A percentile compares a stretch with the other conserved stretches of the same genome.
Evolutionary conservation across 768 basidiomycete genomes (phyloP).

Genomic region (Podaxis sp.): DNA sequence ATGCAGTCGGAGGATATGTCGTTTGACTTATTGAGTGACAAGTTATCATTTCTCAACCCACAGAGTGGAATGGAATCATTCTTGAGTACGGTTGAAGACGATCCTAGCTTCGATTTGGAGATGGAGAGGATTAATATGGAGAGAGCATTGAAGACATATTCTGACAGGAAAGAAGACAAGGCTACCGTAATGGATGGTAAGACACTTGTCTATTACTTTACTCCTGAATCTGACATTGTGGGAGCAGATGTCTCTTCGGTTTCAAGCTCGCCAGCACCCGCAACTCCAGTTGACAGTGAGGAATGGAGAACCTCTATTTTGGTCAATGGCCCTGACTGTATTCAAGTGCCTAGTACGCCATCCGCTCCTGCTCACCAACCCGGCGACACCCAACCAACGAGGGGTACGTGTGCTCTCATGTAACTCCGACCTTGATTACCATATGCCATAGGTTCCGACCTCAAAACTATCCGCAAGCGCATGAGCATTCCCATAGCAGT

Average conservation of each 20-base stretch:
- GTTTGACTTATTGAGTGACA: slow-evolving; percentile 51
- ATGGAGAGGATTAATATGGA: slow-evolving; percentile 6
- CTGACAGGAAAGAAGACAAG: neutral
- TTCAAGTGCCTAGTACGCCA: neutral
- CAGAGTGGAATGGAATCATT: slow-evolving; percentile 29
- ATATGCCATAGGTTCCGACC: neutral
- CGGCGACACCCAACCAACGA: neutral
- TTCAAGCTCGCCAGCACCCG: slow-evolving; percentile 3
- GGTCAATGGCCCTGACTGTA: neutral
- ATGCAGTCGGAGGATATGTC: slow-evolving; percentile 39
- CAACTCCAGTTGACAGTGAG: slow-evolving; percentile 6
- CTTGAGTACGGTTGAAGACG: slow-evolving; percentile 30
- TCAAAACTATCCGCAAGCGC: slow-evolving; percentile 1
- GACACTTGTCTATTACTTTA: neutral
- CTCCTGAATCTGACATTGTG: neutral
- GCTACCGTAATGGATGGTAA: neutral
- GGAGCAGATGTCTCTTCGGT: slow-evolving; percentile 1
- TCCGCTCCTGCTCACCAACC: neutral
- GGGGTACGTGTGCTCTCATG: neutral
- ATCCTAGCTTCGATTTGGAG: slow-evolving; percentile 36
- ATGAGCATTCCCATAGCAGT: slow-evolving; percentile 9
- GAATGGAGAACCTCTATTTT: neutral
- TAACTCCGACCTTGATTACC: neutral
- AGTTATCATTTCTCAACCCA: slow-evolving; percentile 40
- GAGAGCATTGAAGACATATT: neutral